Evolutionary conservation across 2,329 filamentous ascomycete species (phyloP).

Genomic region (Apiospora phragmitis): DNA sequence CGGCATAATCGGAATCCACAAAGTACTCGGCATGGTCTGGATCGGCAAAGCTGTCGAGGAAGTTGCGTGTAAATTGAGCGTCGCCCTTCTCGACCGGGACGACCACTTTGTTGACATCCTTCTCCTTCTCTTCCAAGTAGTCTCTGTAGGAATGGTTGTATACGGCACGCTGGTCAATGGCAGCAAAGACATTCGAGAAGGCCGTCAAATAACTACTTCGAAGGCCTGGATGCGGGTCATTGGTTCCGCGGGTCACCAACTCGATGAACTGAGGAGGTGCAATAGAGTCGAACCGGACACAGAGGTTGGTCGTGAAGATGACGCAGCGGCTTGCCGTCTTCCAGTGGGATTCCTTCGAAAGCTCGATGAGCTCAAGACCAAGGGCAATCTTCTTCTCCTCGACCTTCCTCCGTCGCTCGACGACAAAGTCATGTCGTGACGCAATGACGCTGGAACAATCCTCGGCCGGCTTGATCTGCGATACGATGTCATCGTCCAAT

Average conservation of each 20-base stretch:
- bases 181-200: constrained; percentile 74
- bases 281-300: constrained; percentile 86
- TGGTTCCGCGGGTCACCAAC: constrained; percentile 77
- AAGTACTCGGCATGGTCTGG: constrained; percentile 78
- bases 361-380: constrained; percentile 76
- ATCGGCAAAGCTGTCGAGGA: constrained; percentile 74
- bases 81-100: constrained; percentile 75
- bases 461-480: constrained; percentile 68
- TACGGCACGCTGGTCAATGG: constrained; percentile 81
- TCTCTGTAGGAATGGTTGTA: constrained; percentile 87
- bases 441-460: constrained; percentile 63
- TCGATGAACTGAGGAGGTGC: constrained; percentile 81
- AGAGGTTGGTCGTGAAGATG: constrained; percentile 87
- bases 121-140: constrained; percentile 79
- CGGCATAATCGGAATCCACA: constrained; percentile 87
- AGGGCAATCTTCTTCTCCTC: constrained; percentile 81
- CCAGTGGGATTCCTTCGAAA: constrained; percentile 85
- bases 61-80: constrained; percentile 74
- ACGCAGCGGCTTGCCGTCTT: constrained; percentile 90
- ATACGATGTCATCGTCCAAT: constrained; percentile 69
- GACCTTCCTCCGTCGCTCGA: constrained; percentile 72
- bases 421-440: constrained; percentile 71
- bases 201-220: constrained; percentile 79
- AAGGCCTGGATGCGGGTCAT: constrained; percentile 86
- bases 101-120: constrained; percentile 73